Base-by-base conservation (phyloP, 192 early-diverging fungal genomes). In the Coemansia sp. region DNA sequence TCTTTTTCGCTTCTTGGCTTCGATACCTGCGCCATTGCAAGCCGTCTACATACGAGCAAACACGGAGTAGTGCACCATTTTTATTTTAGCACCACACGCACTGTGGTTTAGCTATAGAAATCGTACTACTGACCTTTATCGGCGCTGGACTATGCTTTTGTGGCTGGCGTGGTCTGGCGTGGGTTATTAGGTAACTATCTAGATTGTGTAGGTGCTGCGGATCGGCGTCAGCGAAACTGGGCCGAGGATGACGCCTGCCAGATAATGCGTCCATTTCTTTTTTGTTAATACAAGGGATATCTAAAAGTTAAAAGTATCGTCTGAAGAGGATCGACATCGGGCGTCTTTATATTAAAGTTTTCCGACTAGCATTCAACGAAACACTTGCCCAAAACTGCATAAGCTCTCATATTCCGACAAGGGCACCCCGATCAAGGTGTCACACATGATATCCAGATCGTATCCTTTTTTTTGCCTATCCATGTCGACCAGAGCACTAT, bases 381-480 rank as follows among this genome's bases (percentile, higher is more conserved):
- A 21, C 19, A 47, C 23, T 19, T 58, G 55, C 55, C 55, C 55
- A 58, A 58, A 58, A 58, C 55, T 58, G 55, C 55, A 2, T 6
- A 58, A 16, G 2, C 11, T 21, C 19, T 5, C n/a, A 49, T 49
- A 21, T 49, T 49, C n/a, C 8, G 47, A 49, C 19, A 49, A 49
- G 47, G n/a, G 47, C 19, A 26, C n/a, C n/a, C 19, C n/a, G 19
- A 49, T 49, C 4, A n/a, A 17, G 17, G 19, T 8, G 47, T 23
- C 9, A 8, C 47, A 49, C 47, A 9, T 49, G 21, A 23, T 49
- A 21, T 21, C n/a, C 47, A 6, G 47, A 49, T 49, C 47, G 6
- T 8, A n/a, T 30, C 52, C 10, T 16, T 58, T 33, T 7, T 6
- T 2, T 33, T 32, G 4, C 26, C 1, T 32, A 44, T 43, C 10